Percentiles rank a stretch among this genome's conserved stretches.
Conservation (phyloP, 441 rosid genomes). For the Eruca vesicaria region DNA sequence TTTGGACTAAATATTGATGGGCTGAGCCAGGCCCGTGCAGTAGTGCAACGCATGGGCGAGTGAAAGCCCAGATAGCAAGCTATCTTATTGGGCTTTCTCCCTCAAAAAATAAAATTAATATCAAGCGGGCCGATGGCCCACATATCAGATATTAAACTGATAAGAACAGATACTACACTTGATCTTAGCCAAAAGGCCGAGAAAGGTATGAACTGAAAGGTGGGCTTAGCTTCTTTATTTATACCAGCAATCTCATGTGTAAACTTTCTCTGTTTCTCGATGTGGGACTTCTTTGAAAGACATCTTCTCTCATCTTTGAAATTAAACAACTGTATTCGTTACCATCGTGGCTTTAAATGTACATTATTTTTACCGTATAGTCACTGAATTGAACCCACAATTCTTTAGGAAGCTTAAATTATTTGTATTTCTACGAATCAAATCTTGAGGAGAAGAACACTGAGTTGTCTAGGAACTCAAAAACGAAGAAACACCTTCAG, state of each 20-base stretch:
- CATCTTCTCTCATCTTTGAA: background rate
- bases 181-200: slow-evolving; percentile 99
- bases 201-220: slow-evolving; percentile 37
- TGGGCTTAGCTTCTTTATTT: background rate
- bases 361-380: background rate
- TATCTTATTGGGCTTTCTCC: background rate
- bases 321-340: too few relatives aligned
- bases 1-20: background rate
- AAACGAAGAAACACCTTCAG: slow-evolving; percentile 26
- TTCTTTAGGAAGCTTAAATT: background rate
- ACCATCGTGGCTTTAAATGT: too few relatives aligned
- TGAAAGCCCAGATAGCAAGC: background rate
- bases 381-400: background rate
- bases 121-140: slow-evolving; percentile 40
- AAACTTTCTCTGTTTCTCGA: background rate
- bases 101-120: slow-evolving; percentile 37
- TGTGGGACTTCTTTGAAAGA: background rate
- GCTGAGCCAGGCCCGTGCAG: background rate
- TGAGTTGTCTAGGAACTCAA: slow-evolving; percentile 34
- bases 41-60: background rate
- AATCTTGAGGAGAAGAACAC: slow-evolving; percentile 38
- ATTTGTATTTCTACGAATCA: background rate
- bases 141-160: slow-evolving; percentile 83
- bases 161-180: slow-evolving; percentile 93
- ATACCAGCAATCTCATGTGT: background rate